These are phyloP conservation scores for Lindgomyces ingoldianus DNA, from an alignment of 495 filamentous ascomycete genomes.

Conservation along the genomic window DNA sequence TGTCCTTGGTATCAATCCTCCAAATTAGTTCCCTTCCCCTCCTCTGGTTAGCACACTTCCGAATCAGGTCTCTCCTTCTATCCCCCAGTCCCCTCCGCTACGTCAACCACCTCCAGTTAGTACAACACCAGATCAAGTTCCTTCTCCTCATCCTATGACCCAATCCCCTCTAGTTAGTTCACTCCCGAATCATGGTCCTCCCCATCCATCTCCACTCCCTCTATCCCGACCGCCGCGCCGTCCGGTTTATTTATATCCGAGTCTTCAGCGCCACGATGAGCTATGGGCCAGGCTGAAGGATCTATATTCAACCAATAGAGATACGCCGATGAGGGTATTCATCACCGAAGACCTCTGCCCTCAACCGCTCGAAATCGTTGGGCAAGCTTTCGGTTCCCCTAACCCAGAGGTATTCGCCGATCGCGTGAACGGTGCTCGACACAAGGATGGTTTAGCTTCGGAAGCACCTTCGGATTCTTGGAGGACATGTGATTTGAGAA, in stretches of 20 bases:
- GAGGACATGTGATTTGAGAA: not conserved
- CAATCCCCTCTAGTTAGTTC: no score
- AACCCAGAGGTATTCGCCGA: constrained; percentile 37
- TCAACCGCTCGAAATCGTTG: constrained; percentile 30
- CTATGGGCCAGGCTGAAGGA: not conserved
- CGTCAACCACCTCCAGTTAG: no score
- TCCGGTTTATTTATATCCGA: not conserved
- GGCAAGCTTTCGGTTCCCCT: constrained; percentile 19
- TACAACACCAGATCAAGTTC: no score
- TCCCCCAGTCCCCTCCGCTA: no score
- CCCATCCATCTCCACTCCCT: no score
- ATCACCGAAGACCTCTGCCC: constrained; percentile 40
- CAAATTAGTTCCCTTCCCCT: no score
- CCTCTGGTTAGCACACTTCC: no score
- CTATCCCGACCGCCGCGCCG: not conserved
- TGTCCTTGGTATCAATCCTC: no score
- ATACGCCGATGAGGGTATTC: constrained; percentile 9
- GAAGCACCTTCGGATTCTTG: not conserved
- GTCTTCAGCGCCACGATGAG: not conserved
- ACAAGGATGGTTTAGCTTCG: not conserved
- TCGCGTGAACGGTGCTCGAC: constrained; percentile 18
- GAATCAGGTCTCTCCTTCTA: no score
- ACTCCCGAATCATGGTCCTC: no score
- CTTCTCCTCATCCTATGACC: no score
- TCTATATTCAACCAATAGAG: not conserved